Evolutionary conservation across 176 grass and related monocot genomes (phyloP), one percentile per base, ranked within the genome.

Genomic region (Secale cereale): DNA sequence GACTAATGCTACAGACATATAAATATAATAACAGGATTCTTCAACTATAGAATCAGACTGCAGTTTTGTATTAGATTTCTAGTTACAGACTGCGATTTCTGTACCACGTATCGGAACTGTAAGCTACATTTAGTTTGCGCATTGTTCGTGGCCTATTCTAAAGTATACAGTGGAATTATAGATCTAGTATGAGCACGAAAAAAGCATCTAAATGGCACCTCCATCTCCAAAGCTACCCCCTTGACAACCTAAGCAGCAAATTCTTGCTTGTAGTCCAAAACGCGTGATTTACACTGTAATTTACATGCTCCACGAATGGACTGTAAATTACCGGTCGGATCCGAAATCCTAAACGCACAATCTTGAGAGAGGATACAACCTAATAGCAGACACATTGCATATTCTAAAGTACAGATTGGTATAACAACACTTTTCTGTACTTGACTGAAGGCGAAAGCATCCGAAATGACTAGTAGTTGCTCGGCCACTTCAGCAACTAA

Each of bases 1-100:
- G 54, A 22, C 40, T 3, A 27, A n/a, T 64, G 64, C 64, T 86
- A 41, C 72, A 26, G 77, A 16, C 10, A 78, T 32, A 29, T 19
- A 36, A 27, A 22, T 23, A 80, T 77, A 50, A 89, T 46, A 81
- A 12, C 36, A 88, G 14, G 62, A 70, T 71, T 70, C 20, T 80
- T 85, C 39, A 72, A 43, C 37, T 16, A 76, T 30, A 85, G 59
- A 74, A 16, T 77, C 74, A 89, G n/a, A 61, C 27, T 66, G 33
- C 22, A 64, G 39, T 2, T 37, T 23, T 15, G 30, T 0, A 40
- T 46, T 19, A 15, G 31, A 41, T 10, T 46, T 65, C 59, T 28
- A 78, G 39, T 12, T 50, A 33, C 19, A 33, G 8, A 7, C 3
- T 50, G 10, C 7, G 5, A 22, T 45, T 73, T 64, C 15, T 64